Conservation (phyloP, 768 basidiomycete species). For the Tulasnella sp. region DNA sequence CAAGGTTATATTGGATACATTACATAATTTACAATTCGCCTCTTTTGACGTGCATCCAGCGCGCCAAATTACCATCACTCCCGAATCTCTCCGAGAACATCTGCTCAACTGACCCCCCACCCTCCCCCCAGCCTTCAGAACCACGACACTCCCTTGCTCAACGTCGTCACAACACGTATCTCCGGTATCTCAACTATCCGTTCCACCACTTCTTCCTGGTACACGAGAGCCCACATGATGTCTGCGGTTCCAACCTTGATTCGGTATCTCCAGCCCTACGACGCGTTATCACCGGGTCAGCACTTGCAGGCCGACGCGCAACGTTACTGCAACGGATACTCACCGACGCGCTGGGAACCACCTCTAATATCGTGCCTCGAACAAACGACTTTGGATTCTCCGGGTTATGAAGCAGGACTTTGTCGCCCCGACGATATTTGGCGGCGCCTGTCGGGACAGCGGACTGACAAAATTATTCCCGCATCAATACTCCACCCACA, state of each 20-base stretch:
- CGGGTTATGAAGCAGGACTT: neutral
- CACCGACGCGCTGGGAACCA: neutral
- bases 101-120: neutral
- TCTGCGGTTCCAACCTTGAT: constrained; percentile 4
- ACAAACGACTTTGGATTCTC: neutral
- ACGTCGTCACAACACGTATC: neutral
- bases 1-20: constrained; percentile 5
- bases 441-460: neutral
- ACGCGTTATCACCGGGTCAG: neutral
- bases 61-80: neutral
- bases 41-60: neutral
- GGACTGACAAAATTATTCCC: neutral
- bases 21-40: neutral
- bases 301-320: neutral
- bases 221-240: neutral
- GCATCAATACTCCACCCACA: neutral
- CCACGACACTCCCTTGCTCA: constrained; percentile 3
- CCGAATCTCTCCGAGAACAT: constrained; percentile 2
- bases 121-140: neutral
- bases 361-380: neutral
- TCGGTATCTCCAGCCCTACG: neutral
- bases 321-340: neutral
- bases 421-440: neutral
- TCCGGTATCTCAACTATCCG: neutral
- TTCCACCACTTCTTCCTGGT: constrained; percentile 6